Base-by-base conservation (phyloP, 495 filamentous ascomycete species). In the Evansstolkia leycettana region DNA sequence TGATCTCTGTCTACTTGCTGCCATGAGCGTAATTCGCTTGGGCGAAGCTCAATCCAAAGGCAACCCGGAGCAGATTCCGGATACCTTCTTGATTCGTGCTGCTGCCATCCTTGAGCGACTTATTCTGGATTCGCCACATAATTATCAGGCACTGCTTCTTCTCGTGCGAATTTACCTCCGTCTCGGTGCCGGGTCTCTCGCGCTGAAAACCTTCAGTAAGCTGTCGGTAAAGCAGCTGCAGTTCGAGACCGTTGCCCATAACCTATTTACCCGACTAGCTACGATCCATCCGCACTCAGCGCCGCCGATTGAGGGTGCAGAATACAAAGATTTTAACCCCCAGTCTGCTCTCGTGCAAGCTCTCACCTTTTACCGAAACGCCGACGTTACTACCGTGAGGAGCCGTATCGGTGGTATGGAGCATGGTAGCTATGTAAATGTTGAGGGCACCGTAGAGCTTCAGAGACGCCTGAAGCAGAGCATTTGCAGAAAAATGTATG, bases 141-240 rank as follows among this genome's bases (percentile, higher is more conserved):
- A 75, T 36, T 78, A 76, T 40, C 62, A 74, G 43, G 69, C 67
- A 3, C 44, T 75, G 12, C 54, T 78, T 20, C 52, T 75, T 16
- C 53, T 77, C 25, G 61, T 73, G 2, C 61, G 73, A 8, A 47
- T 75, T 18, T 74, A 74, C 41, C 54, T 70, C 19, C 54, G 65
- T 26, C 37, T 78, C 9, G 75, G 75, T 6, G 65, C 66, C 28
- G 63, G 62, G 11, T 70, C 69, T 4, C 57, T 69, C 8, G 73
- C 75, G 2, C 42, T 76, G 43, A 61, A 55, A 20, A 59, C 57
- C 5, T 77, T 76, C 40, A 58, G 60, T 36, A 67, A 61, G 27
- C 56, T 78, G 12, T 71, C 70, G 13, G 64, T 78, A 34, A 78
- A 78, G 40, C 72, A 78, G 28, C 50, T 77, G 17, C 75, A 78